Evolutionary conservation across 768 basidiomycete species (phyloP).

Genomic region (Boletus sp.): DNA sequence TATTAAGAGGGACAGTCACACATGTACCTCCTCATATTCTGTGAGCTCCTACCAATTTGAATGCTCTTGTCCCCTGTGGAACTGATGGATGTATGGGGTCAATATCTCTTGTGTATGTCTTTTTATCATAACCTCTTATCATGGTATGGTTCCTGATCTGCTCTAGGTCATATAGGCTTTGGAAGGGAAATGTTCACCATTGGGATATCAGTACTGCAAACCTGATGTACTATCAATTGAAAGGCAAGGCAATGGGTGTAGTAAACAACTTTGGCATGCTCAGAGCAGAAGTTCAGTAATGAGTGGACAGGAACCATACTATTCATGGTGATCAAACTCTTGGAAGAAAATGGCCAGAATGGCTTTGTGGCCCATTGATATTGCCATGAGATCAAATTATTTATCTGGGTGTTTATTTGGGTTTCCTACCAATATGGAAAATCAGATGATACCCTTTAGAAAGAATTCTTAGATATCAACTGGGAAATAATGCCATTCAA

Average conservation of each 20-base stretch:
- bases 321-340: slow-evolving; percentile 15
- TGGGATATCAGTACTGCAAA: slow-evolving; percentile 13
- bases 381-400: not conserved
- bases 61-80: not conserved
- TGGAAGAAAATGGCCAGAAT: not conserved
- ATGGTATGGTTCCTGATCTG: not conserved
- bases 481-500: not conserved
- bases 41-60: not conserved
- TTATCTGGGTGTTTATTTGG: slow-evolving; percentile 3
- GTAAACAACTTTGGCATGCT: not conserved
- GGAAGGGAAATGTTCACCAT: slow-evolving; percentile 6
- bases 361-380: not conserved
- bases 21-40: not conserved
- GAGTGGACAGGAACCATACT: slow-evolving; percentile 16
- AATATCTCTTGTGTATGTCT: not conserved
- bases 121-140: not conserved
- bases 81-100: not conserved
- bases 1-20: not conserved
- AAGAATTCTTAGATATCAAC: not conserved
- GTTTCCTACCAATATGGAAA: not conserved
- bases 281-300: not conserved
- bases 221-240: slow-evolving; percentile 8
- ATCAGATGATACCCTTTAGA: not conserved
- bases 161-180: slow-evolving; percentile 11
- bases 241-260: not conserved